These are phyloP conservation scores for Boletellus sp. DNA, from an alignment of 768 basidiomycete genomes.

Conservation along the genomic window DNA sequence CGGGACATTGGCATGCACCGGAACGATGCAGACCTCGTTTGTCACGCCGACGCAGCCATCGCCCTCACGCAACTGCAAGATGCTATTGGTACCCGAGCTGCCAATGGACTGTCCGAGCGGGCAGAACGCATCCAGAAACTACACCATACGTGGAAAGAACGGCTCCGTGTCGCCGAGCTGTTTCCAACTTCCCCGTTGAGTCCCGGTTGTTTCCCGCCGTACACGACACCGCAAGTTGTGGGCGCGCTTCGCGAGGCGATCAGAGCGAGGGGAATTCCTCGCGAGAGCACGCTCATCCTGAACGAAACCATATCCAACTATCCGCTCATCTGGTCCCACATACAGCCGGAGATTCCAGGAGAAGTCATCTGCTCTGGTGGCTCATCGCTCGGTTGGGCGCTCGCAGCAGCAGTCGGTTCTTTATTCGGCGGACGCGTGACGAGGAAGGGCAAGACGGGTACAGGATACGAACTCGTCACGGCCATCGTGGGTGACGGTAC, in stretches of 20 bases:
- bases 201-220: constrained; percentile 4
- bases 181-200: constrained; percentile 21
- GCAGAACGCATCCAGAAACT: constrained; percentile 17
- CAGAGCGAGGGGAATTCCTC: constrained; percentile 31
- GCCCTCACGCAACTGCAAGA: constrained; percentile 48
- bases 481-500: constrained; percentile 68
- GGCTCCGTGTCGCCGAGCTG: constrained; percentile 33
- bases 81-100: constrained; percentile 5
- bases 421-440: constrained; percentile 39
- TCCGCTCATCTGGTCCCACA: constrained; percentile 52
- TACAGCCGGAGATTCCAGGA: constrained; percentile 50
- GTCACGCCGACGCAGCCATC: constrained; percentile 50
- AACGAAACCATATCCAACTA: constrained; percentile 66
- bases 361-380: constrained; percentile 56
- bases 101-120: constrained; percentile 12
- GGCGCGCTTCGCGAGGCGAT: constrained; percentile 44
- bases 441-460: constrained; percentile 16
- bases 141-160: constrained; percentile 26
- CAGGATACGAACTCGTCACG: constrained; percentile 50
- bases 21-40: constrained; percentile 53
- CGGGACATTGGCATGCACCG: constrained; percentile 45
- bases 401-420: constrained; percentile 42
- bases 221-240: constrained; percentile 48
- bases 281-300: constrained; percentile 43
- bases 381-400: constrained; percentile 53